These are phyloP conservation scores for Aspergillus ochraceoroseus DNA, from an alignment of 2,329 filamentous ascomycete species.

Conservation along the genomic window DNA sequence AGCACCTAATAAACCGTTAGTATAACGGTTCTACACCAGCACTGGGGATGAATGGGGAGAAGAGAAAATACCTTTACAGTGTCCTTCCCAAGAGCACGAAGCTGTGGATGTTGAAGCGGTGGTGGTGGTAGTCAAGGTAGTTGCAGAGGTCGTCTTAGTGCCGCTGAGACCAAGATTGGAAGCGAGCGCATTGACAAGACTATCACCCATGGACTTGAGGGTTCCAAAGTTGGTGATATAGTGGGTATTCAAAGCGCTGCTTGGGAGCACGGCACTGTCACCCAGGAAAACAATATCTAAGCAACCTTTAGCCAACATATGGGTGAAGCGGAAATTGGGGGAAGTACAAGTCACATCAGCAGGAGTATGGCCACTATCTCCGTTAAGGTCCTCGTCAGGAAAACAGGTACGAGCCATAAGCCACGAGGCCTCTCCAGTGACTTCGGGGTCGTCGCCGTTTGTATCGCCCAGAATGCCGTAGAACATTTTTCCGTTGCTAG, in stretches of 20 bases:
- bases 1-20: conserved; percentile 12
- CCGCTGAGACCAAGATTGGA: conserved; percentile 19
- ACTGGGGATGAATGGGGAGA: background rate
- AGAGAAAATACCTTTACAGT: conserved; percentile 21
- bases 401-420: conserved; percentile 35
- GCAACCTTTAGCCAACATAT: background rate
- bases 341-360: conserved; percentile 33
- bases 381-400: conserved; percentile 27
- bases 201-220: conserved; percentile 28
- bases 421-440: conserved; percentile 35
- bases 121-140: background rate
- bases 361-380: conserved; percentile 24
- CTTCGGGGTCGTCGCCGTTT: conserved; percentile 27
- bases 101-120: conserved; percentile 3
- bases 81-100: conserved; percentile 19
- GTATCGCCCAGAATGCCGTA: conserved; percentile 34
- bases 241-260: conserved; percentile 23
- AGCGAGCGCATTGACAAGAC: conserved; percentile 22
- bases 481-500: conserved; percentile 32
- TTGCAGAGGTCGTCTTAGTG: background rate
- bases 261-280: conserved; percentile 24
- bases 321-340: background rate
- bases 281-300: conserved; percentile 33
- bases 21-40: too few species aligned
- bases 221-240: conserved; percentile 29